A percentile compares a stretch with the other conserved stretches of the same genome.
These are phyloP conservation scores for Dissoconium aciculare DNA, from an alignment of 2,329 filamentous ascomycete species.

Conservation along the genomic window DNA sequence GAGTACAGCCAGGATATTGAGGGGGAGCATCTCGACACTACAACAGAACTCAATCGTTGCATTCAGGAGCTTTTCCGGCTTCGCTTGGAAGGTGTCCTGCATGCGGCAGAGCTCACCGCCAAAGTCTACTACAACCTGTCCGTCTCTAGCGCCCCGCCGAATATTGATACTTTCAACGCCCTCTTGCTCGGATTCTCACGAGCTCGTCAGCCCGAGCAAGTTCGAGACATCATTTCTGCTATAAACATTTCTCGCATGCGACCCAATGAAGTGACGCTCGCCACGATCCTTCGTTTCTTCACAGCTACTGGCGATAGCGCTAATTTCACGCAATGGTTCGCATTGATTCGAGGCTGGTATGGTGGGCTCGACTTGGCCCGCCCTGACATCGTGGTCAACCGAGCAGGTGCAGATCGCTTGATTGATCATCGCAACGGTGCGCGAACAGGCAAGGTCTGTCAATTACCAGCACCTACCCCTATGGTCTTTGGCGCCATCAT, in stretches of 20 bases:
- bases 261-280: slow-evolving; percentile 32
- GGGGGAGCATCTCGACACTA: slow-evolving; percentile 21
- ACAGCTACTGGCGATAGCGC: slow-evolving; percentile 18
- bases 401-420: neutral
- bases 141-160: slow-evolving; percentile 43
- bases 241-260: slow-evolving; percentile 19
- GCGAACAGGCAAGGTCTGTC: slow-evolving; percentile 23
- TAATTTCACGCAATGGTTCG: slow-evolving; percentile 19
- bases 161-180: slow-evolving; percentile 55
- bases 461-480: slow-evolving; percentile 31
- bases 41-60: slow-evolving; percentile 14
- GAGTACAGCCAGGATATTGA: slow-evolving; percentile 26
- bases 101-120: slow-evolving; percentile 15
- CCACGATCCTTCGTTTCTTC: slow-evolving; percentile 29
- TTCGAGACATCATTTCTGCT: neutral
- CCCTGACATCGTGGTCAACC: slow-evolving; percentile 25
- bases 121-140: slow-evolving; percentile 51
- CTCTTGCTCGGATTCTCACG: slow-evolving; percentile 50
- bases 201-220: slow-evolving; percentile 3
- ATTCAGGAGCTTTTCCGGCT: slow-evolving; percentile 15
- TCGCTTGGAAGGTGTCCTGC: slow-evolving; percentile 8
- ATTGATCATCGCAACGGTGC: neutral
- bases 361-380: slow-evolving; percentile 28
- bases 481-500: slow-evolving; percentile 31
- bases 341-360: slow-evolving; percentile 26